Evolutionary conservation across 352 stramenopile genomes (phyloP).

Genomic region (Phytophthora boehmeriae): DNA sequence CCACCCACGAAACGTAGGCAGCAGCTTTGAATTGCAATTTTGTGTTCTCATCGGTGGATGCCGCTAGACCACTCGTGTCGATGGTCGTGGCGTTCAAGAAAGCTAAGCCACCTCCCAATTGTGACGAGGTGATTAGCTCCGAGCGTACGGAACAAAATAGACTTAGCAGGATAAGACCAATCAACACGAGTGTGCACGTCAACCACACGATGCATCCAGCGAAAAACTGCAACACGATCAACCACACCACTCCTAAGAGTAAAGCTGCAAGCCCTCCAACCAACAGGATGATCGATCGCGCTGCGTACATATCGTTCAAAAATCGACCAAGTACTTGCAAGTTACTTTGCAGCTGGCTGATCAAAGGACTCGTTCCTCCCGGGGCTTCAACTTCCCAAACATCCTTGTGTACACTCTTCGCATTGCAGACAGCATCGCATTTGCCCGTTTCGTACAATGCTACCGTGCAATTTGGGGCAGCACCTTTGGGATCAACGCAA

Average conservation of each 20-base stretch:
- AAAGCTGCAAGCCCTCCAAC: conserved; percentile 60
- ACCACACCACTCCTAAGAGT: conserved; percentile 67
- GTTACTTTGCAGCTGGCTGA: conserved; percentile 72
- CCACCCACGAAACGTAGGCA: conserved; percentile 60
- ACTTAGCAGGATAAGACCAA: conserved; percentile 69
- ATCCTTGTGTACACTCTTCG: conserved; percentile 69
- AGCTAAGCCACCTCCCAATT: conserved; percentile 35
- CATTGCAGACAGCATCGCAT: conserved; percentile 58
- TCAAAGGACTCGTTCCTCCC: conserved; percentile 56
- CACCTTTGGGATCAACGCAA: conserved; percentile 66
- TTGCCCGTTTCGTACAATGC: conserved; percentile 37
- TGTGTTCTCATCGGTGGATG: conserved; percentile 37
- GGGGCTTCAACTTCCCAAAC: conserved; percentile 65
- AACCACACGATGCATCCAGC: conserved; percentile 81
- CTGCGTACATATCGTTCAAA: conserved; percentile 75
- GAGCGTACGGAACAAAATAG: conserved; percentile 78
- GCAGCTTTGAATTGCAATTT: conserved; percentile 69
- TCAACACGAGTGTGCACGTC: conserved; percentile 68
- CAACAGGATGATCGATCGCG: conserved; percentile 60
- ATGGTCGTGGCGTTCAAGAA: conserved; percentile 55
- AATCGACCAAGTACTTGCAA: conserved; percentile 67
- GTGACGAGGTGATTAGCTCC: conserved; percentile 56
- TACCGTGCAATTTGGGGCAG: conserved; percentile 59
- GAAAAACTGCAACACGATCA: conserved; percentile 82
- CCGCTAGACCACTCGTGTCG: conserved; percentile 28